A percentile compares a stretch with the other conserved stretches of the same genome.
Evolutionary conservation across 2,329 filamentous ascomycete species (phyloP).

Genomic region (Stagonosporopsis tanaceti): DNA sequence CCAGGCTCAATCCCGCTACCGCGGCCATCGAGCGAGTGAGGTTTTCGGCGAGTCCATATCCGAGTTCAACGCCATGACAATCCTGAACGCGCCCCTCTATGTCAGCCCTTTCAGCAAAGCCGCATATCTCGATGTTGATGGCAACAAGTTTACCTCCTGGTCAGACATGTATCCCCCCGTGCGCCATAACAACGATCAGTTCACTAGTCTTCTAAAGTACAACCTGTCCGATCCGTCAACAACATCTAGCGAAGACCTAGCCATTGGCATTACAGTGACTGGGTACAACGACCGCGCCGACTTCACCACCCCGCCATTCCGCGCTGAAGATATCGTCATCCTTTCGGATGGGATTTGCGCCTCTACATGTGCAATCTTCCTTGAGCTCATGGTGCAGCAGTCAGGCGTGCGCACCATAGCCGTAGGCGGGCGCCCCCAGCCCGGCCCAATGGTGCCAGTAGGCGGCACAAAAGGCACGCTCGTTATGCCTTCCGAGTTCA

Average conservation of each 20-base stretch:
- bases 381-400: conserved; percentile 57
- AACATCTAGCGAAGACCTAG: conserved; percentile 41
- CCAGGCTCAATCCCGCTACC: conserved; percentile 57
- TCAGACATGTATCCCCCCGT: conserved; percentile 48
- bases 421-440: conserved; percentile 53
- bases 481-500: conserved; percentile 37
- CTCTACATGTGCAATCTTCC: conserved; percentile 57
- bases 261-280: conserved; percentile 39
- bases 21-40: conserved; percentile 51
- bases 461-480: conserved; percentile 57
- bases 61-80: conserved; percentile 22
- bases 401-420: conserved; percentile 53
- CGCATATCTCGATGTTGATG: conserved; percentile 35
- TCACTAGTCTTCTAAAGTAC: conserved; percentile 50
- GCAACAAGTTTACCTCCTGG: conserved; percentile 46
- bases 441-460: conserved; percentile 53
- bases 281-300: conserved; percentile 39
- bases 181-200: conserved; percentile 44
- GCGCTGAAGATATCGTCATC: conserved; percentile 50
- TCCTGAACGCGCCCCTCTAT: conserved; percentile 34
- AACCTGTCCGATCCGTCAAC: conserved; percentile 48
- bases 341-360: conserved; percentile 57
- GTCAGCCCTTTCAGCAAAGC: conserved; percentile 48
- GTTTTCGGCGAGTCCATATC: conserved; percentile 38
- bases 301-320: conserved; percentile 47